These are phyloP conservation scores for Neospora caninum DNA, from an alignment of 169 alveolate species.

Conservation along the genomic window DNA sequence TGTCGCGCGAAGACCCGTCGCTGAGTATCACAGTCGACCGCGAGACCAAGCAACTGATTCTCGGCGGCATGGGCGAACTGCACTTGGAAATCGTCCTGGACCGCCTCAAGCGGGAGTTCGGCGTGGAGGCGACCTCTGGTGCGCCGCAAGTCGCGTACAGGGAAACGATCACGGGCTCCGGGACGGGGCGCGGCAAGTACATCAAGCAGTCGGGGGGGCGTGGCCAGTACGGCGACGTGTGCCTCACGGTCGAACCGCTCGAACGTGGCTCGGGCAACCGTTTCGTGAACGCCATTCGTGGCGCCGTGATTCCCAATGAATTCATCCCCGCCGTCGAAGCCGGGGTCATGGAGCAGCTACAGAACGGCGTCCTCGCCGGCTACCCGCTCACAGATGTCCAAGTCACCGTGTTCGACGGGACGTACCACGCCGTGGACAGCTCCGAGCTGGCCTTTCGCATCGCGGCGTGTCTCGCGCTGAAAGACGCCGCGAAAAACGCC, in stretches of 20 bases:
- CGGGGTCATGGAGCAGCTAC: conserved; percentile 81
- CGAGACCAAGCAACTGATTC: conserved; percentile 87
- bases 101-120: conserved; percentile 90
- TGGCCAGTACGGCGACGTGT: conserved; percentile 90
- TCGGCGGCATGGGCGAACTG: conserved; percentile 95
- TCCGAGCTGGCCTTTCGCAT: conserved; percentile 88
- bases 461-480: conserved; percentile 84
- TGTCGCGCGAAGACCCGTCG: conserved; percentile 85
- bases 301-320: conserved; percentile 87
- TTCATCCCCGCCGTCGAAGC: conserved; percentile 84
- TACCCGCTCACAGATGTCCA: conserved; percentile 84
- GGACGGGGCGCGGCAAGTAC: conserved; percentile 82
- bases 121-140: conserved; percentile 86
- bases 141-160: conserved; percentile 93
- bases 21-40: conserved; percentile 77
- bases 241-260: conserved; percentile 82
- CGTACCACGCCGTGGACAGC: conserved; percentile 88
- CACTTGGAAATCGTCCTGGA: conserved; percentile 94
- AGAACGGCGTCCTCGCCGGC: conserved; percentile 82
- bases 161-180: conserved; percentile 81
- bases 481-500: conserved; percentile 85
- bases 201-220: conserved; percentile 90
- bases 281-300: conserved; percentile 80
- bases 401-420: conserved; percentile 85
- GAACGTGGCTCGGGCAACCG: conserved; percentile 81